Percentiles rank a stretch among this genome's conserved stretches.
Conservation (phyloP, 2,329 filamentous ascomycete species). For the Colletotrichum kahawae region DNA sequence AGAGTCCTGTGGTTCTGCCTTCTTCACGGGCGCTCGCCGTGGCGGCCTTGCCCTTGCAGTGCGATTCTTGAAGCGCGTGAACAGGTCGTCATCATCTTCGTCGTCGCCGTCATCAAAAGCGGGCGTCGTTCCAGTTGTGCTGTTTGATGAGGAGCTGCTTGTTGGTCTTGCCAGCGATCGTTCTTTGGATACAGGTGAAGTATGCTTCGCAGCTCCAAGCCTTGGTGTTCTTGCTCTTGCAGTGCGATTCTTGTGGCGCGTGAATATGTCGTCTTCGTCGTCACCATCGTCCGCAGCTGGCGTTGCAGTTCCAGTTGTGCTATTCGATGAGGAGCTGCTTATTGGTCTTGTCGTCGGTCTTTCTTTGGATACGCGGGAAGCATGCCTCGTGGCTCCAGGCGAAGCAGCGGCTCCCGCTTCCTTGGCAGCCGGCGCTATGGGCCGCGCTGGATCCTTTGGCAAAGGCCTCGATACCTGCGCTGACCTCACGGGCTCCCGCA, state of each 20-base stretch:
- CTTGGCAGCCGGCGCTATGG: neutral
- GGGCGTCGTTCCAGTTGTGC: slow-evolving; percentile 26
- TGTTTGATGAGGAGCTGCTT: slow-evolving; percentile 27
- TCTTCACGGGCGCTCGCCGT: slow-evolving; percentile 18
- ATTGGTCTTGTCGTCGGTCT: neutral
- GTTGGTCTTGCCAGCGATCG: neutral
- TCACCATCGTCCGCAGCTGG: neutral
- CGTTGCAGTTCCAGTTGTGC: slow-evolving; percentile 26
- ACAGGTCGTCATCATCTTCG: slow-evolving; percentile 16
- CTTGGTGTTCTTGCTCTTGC: neutral
- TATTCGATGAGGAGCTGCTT: slow-evolving; percentile 26
- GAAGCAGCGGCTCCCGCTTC: neutral
- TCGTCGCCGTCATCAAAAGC: neutral
- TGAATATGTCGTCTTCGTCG: slow-evolving; percentile 15
- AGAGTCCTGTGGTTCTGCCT: slow-evolving; percentile 13
- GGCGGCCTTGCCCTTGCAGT: slow-evolving; percentile 20
- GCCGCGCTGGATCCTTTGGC: neutral
- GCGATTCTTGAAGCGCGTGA: slow-evolving; percentile 18
- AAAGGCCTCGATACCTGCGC: neutral
- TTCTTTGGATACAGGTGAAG: neutral
- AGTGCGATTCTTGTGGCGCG: slow-evolving; percentile 14
- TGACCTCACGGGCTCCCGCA: neutral
- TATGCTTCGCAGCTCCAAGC: neutral
- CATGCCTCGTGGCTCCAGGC: neutral
- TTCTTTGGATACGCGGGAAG: neutral